phyloP scores from a whole-genome alignment of 805 yeast genomes.

The Diddensiella caesifluorescens region DNA sequence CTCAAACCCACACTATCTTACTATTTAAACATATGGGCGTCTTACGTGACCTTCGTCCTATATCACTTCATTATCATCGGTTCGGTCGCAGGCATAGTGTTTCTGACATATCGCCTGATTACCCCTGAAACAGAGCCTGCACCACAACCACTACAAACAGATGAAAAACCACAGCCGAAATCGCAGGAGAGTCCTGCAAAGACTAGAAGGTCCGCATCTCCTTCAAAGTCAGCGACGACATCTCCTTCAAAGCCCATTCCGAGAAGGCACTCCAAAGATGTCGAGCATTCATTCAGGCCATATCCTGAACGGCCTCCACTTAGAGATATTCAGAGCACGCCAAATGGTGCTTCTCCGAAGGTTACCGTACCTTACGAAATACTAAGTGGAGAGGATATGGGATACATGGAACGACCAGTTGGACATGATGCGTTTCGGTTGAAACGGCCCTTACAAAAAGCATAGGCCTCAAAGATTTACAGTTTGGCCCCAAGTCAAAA shows the following conservation, averaged over 20 bases:
- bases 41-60: conserved; percentile 6
- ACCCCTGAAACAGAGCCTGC: neutral
- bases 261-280: conserved; percentile 1
- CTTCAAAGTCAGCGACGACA: neutral
- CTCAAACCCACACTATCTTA: conserved; percentile 12
- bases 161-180: too few species aligned
- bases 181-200: too few species aligned
- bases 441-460: neutral
- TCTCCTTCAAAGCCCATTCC: neutral
- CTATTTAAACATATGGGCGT: conserved; percentile 16
- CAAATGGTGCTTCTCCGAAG: conserved; percentile 1
- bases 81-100: conserved; percentile 11
- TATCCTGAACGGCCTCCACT: conserved; percentile 11
- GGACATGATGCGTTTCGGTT: conserved; percentile 16
- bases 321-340: neutral
- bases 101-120: conserved; percentile 3
- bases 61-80: conserved; percentile 14
- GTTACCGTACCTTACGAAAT: too few species aligned
- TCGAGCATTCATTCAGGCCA: conserved; percentile 9
- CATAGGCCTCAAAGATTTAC: too few species aligned
- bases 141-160: neutral
- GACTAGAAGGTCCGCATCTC: conserved; percentile 2
- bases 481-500: too few species aligned
- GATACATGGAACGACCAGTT: conserved; percentile 15
- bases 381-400: conserved; percentile 17